Conservation (phyloP, 2,329 filamentous ascomycete genomes). For the Penicillium sp. region DNA sequence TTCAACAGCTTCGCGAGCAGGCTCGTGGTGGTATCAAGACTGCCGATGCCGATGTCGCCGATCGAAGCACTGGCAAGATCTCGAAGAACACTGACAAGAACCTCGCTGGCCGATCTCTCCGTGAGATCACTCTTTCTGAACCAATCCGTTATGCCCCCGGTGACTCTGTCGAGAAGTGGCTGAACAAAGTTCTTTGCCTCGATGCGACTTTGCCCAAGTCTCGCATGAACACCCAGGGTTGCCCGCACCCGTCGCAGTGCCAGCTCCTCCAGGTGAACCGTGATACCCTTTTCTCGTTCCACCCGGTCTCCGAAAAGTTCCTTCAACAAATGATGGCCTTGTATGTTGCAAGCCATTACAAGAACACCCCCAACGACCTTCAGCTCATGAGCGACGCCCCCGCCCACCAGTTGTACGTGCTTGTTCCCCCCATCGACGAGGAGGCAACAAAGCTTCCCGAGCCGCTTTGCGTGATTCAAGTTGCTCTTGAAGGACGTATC, state of each 20-base stretch:
- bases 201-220: constrained; percentile 83
- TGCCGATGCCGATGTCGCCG: constrained; percentile 62
- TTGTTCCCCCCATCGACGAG: constrained; percentile 78
- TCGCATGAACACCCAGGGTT: constrained; percentile 66
- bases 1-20: constrained; percentile 93
- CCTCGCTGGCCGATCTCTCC: constrained; percentile 67
- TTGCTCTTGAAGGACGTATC: constrained; percentile 90
- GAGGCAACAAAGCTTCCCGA: constrained; percentile 75
- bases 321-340: constrained; percentile 96
- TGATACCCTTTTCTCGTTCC: constrained; percentile 96
- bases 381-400: constrained; percentile 98
- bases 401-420: constrained; percentile 90
- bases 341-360: constrained; percentile 96
- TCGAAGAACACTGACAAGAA: constrained; percentile 57
- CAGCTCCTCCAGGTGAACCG: constrained; percentile 91
- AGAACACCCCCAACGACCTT: constrained; percentile 96
- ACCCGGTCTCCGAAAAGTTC: constrained; percentile 94
- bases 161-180: constrained; percentile 90
- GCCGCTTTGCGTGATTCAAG: constrained; percentile 88
- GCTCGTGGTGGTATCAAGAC: constrained; percentile 60
- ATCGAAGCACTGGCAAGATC: constrained; percentile 70
- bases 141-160: constrained; percentile 91
- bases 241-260: constrained; percentile 84
- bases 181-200: constrained; percentile 87
- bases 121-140: constrained; percentile 87